Evolutionary conservation across 2,329 filamentous ascomycete genomes (phyloP).

Genomic region (Helotiales sp.): DNA sequence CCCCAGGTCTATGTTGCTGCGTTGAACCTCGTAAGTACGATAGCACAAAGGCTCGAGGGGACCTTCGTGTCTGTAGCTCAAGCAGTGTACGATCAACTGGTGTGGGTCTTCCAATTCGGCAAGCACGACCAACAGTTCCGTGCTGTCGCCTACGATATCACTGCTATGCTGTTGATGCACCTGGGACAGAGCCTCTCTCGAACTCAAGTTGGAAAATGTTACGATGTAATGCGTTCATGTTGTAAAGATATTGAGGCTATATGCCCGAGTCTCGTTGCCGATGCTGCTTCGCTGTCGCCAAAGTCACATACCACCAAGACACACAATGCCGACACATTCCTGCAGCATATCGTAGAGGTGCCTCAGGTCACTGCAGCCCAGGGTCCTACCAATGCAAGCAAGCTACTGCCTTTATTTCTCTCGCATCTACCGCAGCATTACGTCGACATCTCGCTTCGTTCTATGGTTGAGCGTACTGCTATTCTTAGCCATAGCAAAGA

Average conservation of each 20-base stretch:
- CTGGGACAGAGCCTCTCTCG: conserved; percentile 69
- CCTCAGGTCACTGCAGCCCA: conserved; percentile 37
- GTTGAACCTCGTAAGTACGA: conserved; percentile 58
- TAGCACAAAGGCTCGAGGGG: conserved; percentile 59
- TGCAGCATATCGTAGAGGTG: conserved; percentile 37
- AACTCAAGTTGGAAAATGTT: conserved; percentile 61
- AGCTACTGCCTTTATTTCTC: conserved; percentile 64
- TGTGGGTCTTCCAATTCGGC: conserved; percentile 67
- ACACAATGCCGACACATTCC: conserved; percentile 72
- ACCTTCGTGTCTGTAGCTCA: conserved; percentile 60
- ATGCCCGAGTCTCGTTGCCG: conserved; percentile 33
- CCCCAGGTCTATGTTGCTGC: conserved; percentile 73
- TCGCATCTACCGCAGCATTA: conserved; percentile 63
- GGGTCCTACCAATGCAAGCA: conserved; percentile 52
- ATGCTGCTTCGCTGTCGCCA: neutral
- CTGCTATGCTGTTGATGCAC: conserved; percentile 57
- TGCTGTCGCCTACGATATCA: conserved; percentile 57
- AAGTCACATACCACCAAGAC: conserved; percentile 38
- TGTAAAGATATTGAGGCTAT: conserved; percentile 71
- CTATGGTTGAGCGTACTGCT: conserved; percentile 77
- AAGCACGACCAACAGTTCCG: conserved; percentile 57
- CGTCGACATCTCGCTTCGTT: conserved; percentile 69
- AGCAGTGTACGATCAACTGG: conserved; percentile 68
- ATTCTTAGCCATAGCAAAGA: conserved; percentile 68
- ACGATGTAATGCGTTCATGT: conserved; percentile 62